Evolutionary conservation across 495 filamentous ascomycete genomes (phyloP).

Genomic region (Xylaria sp.): DNA sequence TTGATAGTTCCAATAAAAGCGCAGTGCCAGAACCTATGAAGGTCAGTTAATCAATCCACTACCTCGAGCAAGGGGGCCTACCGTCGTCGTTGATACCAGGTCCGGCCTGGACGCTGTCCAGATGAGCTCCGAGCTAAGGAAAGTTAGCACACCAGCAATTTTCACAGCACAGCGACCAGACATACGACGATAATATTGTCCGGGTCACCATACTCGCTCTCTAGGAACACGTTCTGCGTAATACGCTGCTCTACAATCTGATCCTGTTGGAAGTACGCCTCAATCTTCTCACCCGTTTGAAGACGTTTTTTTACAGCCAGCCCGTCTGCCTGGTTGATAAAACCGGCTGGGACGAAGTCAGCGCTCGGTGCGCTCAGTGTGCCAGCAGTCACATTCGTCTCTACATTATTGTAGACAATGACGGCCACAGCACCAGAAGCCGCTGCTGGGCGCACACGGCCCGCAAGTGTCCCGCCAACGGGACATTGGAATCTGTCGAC

Average conservation of each 20-base stretch:
- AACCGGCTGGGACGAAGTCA: conserved; percentile 43
- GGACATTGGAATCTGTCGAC: conserved; percentile 49
- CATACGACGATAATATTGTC: conserved; percentile 45
- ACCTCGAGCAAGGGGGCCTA: neutral
- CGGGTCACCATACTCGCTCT: conserved; percentile 38
- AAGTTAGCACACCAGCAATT: neutral
- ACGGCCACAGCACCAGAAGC: conserved; percentile 48
- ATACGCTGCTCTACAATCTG: conserved; percentile 46
- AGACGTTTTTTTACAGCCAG: conserved; percentile 38
- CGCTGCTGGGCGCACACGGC: conserved; percentile 45
- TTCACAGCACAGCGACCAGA: neutral
- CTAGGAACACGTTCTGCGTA: conserved; percentile 52
- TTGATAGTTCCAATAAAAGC: conserved; percentile 49
- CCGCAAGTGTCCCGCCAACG: conserved; percentile 50
- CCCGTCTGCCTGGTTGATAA: conserved; percentile 48
- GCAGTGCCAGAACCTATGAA: conserved; percentile 38
- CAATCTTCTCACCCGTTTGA: conserved; percentile 38
- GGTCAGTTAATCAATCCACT: neutral
- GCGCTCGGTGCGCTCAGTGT: conserved; percentile 45
- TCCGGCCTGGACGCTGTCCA: conserved; percentile 55
- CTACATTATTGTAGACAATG: conserved; percentile 47
- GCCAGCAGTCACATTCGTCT: conserved; percentile 35
- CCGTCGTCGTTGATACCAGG: conserved; percentile 41
- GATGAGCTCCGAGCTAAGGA: conserved; percentile 48
- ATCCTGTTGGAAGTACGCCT: conserved; percentile 47